Percentiles rank a stretch among this genome's conserved stretches.
phyloP scores from a whole-genome alignment of 1,139 yeast genomes.

The Geotrichum candidum region DNA sequence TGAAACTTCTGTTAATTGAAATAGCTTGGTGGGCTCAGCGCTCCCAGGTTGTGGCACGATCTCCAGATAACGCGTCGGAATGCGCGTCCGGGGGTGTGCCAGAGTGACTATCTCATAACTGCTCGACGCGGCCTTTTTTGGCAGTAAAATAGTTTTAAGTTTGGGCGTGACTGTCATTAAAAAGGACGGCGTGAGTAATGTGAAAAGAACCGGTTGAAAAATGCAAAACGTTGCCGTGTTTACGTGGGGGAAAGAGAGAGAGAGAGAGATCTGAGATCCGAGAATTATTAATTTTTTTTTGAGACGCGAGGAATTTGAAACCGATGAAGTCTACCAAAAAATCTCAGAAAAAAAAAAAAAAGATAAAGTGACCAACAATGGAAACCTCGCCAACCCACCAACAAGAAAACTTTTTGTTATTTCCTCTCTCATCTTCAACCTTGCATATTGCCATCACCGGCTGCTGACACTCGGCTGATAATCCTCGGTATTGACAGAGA shows the following conservation, averaged over 20 bases:
- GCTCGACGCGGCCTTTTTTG: neutral
- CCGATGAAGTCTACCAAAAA: neutral
- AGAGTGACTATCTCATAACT: neutral
- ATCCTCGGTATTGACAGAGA: neutral
- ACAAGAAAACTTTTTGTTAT: neutral
- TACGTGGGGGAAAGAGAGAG: neutral
- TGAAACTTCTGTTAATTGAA: conserved; percentile 12
- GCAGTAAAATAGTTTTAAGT: neutral
- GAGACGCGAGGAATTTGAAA: neutral
- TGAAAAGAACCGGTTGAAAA: neutral
- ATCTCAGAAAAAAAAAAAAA: neutral
- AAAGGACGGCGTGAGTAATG: too few relatives aligned
- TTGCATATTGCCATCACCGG: neutral
- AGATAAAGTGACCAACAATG: neutral
- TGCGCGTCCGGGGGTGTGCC: conserved; percentile 14
- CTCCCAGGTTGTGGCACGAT: neutral
- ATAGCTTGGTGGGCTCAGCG: neutral
- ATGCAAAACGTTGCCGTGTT: neutral
- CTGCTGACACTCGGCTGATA: neutral
- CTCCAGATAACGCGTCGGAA: conserved; percentile 9
- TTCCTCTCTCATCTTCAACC: neutral
- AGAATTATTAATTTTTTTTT: too few relatives aligned
- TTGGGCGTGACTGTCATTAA: neutral
- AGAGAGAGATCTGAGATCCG: neutral
- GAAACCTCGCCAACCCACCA: neutral